Conservation (phyloP, 2,329 filamentous ascomycete genomes). For the Ceratocystis colombiana region DNA sequence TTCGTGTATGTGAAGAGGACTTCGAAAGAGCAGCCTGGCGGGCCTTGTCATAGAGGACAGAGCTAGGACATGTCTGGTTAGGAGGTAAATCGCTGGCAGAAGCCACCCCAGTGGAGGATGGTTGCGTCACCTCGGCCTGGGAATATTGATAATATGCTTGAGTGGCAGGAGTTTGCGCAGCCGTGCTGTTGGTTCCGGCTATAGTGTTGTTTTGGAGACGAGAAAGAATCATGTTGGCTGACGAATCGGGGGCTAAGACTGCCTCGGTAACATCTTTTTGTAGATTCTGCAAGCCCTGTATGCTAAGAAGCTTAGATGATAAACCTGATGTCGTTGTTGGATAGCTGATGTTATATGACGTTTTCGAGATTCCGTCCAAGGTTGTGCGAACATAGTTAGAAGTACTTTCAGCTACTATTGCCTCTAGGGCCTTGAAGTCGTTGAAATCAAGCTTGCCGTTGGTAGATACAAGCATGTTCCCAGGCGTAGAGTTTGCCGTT, state of each 20-base stretch:
- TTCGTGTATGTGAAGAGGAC: conserved; percentile 44
- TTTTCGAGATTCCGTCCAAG: conserved; percentile 36
- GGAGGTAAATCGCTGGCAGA: conserved; percentile 39
- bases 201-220: conserved; percentile 31
- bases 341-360: conserved; percentile 34
- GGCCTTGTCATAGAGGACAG: conserved; percentile 48
- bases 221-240: conserved; percentile 27
- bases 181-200: conserved; percentile 32
- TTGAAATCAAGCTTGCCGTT: conserved; percentile 28
- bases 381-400: conserved; percentile 40
- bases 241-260: conserved; percentile 3
- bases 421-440: conserved; percentile 38
- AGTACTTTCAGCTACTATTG: conserved; percentile 38
- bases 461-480: conserved; percentile 29
- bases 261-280: conserved; percentile 19
- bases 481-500: conserved; percentile 27
- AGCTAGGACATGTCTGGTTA: conserved; percentile 46
- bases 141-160: conserved; percentile 24
- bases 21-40: conserved; percentile 50
- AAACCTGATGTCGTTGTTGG: conserved; percentile 13
- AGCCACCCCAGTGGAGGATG: conserved; percentile 3
- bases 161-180: conserved; percentile 12
- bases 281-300: conserved; percentile 15
- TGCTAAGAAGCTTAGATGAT: conserved; percentile 13
- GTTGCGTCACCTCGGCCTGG: conserved; percentile 18